Percentiles rank a stretch among this genome's conserved stretches.
Conservation (phyloP, 768 basidiomycete species). For the Russula emetica region DNA sequence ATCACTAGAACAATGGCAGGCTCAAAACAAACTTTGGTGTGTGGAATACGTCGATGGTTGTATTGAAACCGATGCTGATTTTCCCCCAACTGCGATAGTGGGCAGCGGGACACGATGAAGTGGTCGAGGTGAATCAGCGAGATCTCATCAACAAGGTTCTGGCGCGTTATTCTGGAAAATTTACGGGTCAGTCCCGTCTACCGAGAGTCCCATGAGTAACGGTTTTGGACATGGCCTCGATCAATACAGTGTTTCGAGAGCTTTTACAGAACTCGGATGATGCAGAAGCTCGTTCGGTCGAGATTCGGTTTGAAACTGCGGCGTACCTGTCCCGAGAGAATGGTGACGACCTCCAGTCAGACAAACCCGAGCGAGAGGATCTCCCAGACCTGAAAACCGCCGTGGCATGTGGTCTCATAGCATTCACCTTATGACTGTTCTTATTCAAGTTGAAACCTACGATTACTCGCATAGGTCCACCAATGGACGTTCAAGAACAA, state of each 20-base stretch:
- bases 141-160: slow-evolving; percentile 97
- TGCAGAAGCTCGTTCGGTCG: slow-evolving; percentile 67
- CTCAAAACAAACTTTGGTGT: slow-evolving; percentile 19
- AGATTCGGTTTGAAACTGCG: slow-evolving; percentile 76
- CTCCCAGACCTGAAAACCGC: slow-evolving; percentile 66
- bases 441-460: background rate
- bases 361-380: slow-evolving; percentile 11
- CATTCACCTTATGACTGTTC: background rate
- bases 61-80: background rate
- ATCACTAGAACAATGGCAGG: slow-evolving; percentile 5
- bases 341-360: slow-evolving; percentile 10
- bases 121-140: slow-evolving; percentile 89
- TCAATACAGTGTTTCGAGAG: slow-evolving; percentile 59
- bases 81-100: slow-evolving; percentile 36
- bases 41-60: background rate
- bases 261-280: slow-evolving; percentile 96
- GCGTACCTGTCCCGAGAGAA: slow-evolving; percentile 39
- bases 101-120: slow-evolving; percentile 64
- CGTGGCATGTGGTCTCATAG: slow-evolving; percentile 39
- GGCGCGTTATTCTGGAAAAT: slow-evolving; percentile 91
- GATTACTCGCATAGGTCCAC: slow-evolving; percentile 46
- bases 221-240: background rate
- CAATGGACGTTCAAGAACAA: slow-evolving; percentile 89
- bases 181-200: slow-evolving; percentile 51
- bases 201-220: background rate